phyloP scores from a whole-genome alignment of 805 yeast species.

The Schwanniomyces polymorphus region DNA sequence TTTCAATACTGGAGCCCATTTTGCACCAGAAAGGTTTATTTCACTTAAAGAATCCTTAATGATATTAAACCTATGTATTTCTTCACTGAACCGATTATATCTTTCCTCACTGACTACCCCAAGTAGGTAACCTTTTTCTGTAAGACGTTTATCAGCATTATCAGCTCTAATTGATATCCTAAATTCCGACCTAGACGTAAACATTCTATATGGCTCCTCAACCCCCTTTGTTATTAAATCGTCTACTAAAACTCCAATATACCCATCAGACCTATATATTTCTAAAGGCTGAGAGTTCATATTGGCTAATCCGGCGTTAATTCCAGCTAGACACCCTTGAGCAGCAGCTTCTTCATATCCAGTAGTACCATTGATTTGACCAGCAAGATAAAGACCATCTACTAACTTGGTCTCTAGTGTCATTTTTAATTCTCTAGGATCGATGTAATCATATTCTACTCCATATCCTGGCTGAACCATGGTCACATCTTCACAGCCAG shows the following conservation, averaged over 20 bases:
- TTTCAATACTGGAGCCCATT: slow-evolving; percentile 60
- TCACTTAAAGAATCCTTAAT: slow-evolving; percentile 47
- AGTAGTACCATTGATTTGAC: slow-evolving; percentile 98
- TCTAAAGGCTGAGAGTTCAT: slow-evolving; percentile 44
- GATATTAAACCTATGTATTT: slow-evolving; percentile 43
- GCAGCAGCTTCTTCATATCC: slow-evolving; percentile 99
- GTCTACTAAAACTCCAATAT: slow-evolving; percentile 88
- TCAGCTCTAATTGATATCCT: slow-evolving; percentile 88
- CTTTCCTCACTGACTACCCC: slow-evolving; percentile 71
- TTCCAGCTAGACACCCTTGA: slow-evolving; percentile 94
- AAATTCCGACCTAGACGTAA: slow-evolving; percentile 93
- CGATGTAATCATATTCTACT: slow-evolving; percentile 96
- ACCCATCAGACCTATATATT: slow-evolving; percentile 78
- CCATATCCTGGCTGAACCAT: slow-evolving; percentile 97
- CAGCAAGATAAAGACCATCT: slow-evolving; percentile 82
- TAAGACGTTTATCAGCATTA: slow-evolving; percentile 87
- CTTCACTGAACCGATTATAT: slow-evolving; percentile 47
- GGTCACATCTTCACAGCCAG: slow-evolving; percentile 84
- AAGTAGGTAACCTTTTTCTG: slow-evolving; percentile 59
- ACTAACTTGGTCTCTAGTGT: slow-evolving; percentile 83
- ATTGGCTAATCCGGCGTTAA: slow-evolving; percentile 78
- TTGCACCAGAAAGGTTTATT: slow-evolving; percentile 50
- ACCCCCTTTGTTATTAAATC: slow-evolving; percentile 95
- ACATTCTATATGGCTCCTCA: slow-evolving; percentile 96
- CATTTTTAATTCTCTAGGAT: slow-evolving; percentile 79